Conservation (phyloP, 371 early-diverging fungal genomes). For the Mortierella polycephala region DNA sequence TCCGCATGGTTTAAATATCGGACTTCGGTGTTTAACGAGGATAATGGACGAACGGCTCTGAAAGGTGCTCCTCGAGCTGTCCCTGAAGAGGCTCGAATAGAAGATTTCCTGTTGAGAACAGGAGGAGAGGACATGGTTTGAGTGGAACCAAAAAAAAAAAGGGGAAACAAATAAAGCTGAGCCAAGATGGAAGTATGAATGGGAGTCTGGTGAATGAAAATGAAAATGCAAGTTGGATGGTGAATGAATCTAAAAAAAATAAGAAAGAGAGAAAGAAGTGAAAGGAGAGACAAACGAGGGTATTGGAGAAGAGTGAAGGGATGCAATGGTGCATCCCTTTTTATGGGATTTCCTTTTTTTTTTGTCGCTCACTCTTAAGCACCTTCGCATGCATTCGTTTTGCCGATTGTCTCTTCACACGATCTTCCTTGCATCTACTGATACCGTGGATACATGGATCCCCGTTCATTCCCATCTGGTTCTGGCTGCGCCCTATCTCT, state of each 20-base stretch:
- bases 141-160: background rate
- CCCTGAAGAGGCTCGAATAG: slow-evolving; percentile 16
- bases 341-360: too few relatives aligned
- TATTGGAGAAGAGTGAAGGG: background rate
- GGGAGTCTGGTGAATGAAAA: background rate
- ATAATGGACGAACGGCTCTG: too few relatives aligned
- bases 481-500: too few relatives aligned
- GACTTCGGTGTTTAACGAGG: slow-evolving; percentile 6
- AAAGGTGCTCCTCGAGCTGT: background rate
- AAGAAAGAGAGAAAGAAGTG: slow-evolving; percentile 5
- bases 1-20: background rate
- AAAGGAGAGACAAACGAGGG: slow-evolving; percentile 4
- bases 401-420: too few relatives aligned
- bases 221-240: slow-evolving; percentile 1
- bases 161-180: background rate
- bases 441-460: too few relatives aligned
- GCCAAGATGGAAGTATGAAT: background rate
- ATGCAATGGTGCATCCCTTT: too few relatives aligned
- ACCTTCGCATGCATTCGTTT: too few relatives aligned
- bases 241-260: background rate
- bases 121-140: slow-evolving; percentile 11
- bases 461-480: too few relatives aligned
- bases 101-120: slow-evolving; percentile 24
- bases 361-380: too few relatives aligned
- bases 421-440: too few relatives aligned